Evolutionary conservation across 306 rosid genomes (phyloP).

Genomic region (Trichosanthes cucumerina): DNA sequence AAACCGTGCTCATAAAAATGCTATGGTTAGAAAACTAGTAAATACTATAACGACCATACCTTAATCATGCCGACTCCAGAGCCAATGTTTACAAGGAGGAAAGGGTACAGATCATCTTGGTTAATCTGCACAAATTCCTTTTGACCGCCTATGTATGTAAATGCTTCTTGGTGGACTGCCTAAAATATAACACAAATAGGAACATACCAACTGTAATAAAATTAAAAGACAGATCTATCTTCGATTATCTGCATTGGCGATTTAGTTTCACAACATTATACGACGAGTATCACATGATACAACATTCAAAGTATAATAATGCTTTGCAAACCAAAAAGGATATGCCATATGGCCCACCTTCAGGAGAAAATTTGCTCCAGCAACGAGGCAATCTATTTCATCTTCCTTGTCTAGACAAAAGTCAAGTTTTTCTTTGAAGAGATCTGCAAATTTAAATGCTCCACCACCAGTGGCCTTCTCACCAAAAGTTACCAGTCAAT

Average conservation of each 20-base stretch:
- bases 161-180: conserved; percentile 80
- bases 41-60: conserved; percentile 33
- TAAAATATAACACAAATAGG: conserved; percentile 11
- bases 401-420: conserved; percentile 78
- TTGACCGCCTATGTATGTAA: conserved; percentile 55
- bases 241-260: not conserved
- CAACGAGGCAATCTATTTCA: conserved; percentile 98
- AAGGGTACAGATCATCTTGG: conserved; percentile 73
- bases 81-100: conserved; percentile 88
- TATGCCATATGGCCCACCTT: conserved; percentile 44
- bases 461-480: conserved; percentile 99
- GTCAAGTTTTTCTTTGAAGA: conserved; percentile 69
- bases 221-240: not conserved
- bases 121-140: conserved; percentile 72
- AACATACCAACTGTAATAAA: not conserved
- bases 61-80: conserved; percentile 98
- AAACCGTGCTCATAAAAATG: not conserved
- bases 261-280: not conserved
- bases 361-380: conserved; percentile 89
- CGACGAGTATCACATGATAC: no score
- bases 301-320: not conserved
- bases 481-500: conserved; percentile 17
- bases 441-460: conserved; percentile 63
- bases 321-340: not conserved
- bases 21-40: not conserved